phyloP scores from a whole-genome alignment of 2,329 filamentous ascomycete species.

The Cytospora paraplurivora region DNA sequence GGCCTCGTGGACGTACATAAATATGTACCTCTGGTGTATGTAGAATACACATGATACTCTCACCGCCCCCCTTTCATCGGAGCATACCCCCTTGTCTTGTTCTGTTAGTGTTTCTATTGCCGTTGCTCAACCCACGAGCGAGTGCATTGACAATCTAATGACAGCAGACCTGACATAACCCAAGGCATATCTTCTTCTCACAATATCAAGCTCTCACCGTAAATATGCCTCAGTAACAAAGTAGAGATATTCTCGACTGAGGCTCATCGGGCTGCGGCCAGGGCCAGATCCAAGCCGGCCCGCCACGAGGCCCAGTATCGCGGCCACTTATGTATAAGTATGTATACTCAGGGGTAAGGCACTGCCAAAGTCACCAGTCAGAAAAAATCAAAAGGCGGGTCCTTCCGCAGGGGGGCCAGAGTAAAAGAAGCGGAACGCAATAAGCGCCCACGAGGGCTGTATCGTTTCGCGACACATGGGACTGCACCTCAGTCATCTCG shows the following conservation, averaged over 20 bases:
- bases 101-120: too few relatives aligned
- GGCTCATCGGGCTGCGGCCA: slow-evolving; percentile 8
- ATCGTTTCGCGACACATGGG: too few relatives aligned
- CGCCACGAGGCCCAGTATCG: not conserved
- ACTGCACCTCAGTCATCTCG: too few relatives aligned
- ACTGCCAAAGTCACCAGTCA: not conserved
- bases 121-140: not conserved
- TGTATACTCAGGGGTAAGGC: not conserved
- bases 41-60: not conserved
- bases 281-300: not conserved
- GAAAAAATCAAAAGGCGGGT: slow-evolving; percentile 10
- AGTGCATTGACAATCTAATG: not conserved
- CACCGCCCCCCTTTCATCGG: not conserved
- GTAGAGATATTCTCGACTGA: not conserved
- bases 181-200: slow-evolving; percentile 5
- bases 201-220: not conserved
- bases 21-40: not conserved
- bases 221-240: not conserved
- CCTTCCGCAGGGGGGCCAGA: slow-evolving; percentile 7
- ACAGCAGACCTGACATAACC: not conserved
- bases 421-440: slow-evolving; percentile 5
- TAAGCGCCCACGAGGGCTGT: slow-evolving; percentile 18
- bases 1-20: not conserved
- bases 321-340: not conserved
- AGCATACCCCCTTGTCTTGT: not conserved